These are phyloP conservation scores for Syncephalastrum contaminatum DNA, from an alignment of 371 early-diverging fungal species.

Conservation along the genomic window DNA sequence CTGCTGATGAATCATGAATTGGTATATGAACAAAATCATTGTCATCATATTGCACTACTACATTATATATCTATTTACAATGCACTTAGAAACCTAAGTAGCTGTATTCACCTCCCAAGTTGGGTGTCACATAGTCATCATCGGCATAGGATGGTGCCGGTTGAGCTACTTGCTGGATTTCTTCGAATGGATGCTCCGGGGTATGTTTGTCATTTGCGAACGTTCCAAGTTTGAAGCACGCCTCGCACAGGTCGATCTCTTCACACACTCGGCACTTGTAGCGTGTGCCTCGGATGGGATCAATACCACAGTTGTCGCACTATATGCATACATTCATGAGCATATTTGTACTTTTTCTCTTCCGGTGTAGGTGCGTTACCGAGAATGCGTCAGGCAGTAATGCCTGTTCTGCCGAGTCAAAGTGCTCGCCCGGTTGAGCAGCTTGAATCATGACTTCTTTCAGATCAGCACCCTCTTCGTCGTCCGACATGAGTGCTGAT, in stretches of 20 bases:
- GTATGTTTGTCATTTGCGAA: conserved; percentile 58
- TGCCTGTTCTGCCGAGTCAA: conserved; percentile 3
- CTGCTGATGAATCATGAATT: too few species aligned
- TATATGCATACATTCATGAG: conserved; percentile 10
- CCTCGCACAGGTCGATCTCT: conserved; percentile 52
- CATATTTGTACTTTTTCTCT: background rate
- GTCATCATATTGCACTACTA: too few species aligned
- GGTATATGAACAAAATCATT: too few species aligned
- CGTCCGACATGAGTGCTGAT: conserved; percentile 65
- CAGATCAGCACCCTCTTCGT: conserved; percentile 51
- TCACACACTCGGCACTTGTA: conserved; percentile 64
- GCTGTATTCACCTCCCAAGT: conserved; percentile 50
- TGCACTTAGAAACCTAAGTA: conserved; percentile 40
- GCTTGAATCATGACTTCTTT: conserved; percentile 53
- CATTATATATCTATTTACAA: too few species aligned
- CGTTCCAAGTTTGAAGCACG: conserved; percentile 43
- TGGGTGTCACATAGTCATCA: conserved; percentile 45
- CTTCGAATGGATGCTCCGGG: conserved; percentile 47
- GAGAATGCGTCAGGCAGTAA: background rate
- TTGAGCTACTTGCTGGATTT: conserved; percentile 35
- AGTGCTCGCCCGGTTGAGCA: conserved; percentile 11
- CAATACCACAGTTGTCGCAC: conserved; percentile 63
- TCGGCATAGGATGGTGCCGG: conserved; percentile 50
- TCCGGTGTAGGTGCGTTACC: background rate
- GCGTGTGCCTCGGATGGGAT: conserved; percentile 61